A percentile compares a stretch with the other conserved stretches of the same genome.
Evolutionary conservation across 768 basidiomycete genomes (phyloP).

Genomic region (Trametes punicea): DNA sequence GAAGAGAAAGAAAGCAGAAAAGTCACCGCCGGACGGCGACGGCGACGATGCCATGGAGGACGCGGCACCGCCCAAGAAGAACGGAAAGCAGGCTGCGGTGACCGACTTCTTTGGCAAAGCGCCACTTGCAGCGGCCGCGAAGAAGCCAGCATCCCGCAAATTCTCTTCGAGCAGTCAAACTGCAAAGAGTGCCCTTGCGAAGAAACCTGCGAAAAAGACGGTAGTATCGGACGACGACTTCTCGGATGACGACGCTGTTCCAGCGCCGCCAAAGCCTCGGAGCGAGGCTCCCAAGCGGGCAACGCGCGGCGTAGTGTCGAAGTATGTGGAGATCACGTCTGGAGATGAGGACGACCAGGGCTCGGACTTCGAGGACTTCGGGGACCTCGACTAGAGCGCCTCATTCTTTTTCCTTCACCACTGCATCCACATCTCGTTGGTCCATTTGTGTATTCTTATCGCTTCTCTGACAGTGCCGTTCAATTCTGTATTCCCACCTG

Average conservation of each 20-base stretch:
- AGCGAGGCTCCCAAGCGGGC: conserved; percentile 44
- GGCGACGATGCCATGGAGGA: conserved; percentile 13
- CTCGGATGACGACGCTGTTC: conserved; percentile 41
- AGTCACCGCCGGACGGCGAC: conserved; percentile 18
- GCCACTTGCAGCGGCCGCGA: conserved; percentile 29
- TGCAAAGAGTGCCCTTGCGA: conserved; percentile 35
- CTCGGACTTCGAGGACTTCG: conserved; percentile 31
- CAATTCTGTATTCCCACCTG: conserved; percentile 1
- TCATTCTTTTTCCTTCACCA: neutral
- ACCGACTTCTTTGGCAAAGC: conserved; percentile 61
- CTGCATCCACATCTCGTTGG: neutral
- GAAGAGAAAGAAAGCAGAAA: conserved; percentile 47
- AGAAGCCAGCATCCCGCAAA: conserved; percentile 34
- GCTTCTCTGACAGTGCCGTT: neutral
- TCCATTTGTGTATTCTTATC: conserved; percentile 10
- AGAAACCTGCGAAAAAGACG: conserved; percentile 45
- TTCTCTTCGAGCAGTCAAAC: conserved; percentile 15
- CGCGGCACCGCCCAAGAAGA: conserved; percentile 14
- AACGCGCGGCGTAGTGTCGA: conserved; percentile 47
- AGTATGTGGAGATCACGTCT: conserved; percentile 37
- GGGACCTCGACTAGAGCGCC: conserved; percentile 14
- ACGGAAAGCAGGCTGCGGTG: conserved; percentile 37
- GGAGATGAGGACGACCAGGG: conserved; percentile 37
- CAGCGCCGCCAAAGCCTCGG: conserved; percentile 41
- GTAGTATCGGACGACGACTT: conserved; percentile 43